phyloP scores from a whole-genome alignment of 805 yeast species.

The Kluyveromyces starmeri region DNA sequence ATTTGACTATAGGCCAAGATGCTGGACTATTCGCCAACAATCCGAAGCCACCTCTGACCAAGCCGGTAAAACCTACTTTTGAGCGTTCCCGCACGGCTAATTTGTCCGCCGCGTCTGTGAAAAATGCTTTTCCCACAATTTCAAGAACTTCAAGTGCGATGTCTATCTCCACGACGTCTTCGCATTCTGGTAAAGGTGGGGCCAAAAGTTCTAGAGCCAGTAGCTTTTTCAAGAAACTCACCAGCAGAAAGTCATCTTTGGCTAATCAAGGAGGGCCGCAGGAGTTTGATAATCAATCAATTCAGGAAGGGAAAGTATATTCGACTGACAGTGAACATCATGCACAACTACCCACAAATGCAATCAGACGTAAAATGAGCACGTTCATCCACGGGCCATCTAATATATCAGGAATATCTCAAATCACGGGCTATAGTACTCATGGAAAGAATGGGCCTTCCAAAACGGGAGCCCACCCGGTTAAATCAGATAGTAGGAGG shows the following conservation, averaged over 20 bases:
- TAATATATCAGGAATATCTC: neutral
- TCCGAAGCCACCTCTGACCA: slow-evolving; percentile 3
- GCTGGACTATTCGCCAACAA: slow-evolving; percentile 1
- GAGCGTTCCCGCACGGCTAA: slow-evolving; percentile 4
- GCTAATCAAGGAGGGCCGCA: neutral
- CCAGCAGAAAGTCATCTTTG: slow-evolving; percentile 4
- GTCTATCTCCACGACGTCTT: neutral
- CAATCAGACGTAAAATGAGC: slow-evolving; percentile 14
- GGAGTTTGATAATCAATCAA: neutral
- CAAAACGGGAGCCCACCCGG: neutral
- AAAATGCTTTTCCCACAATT: neutral
- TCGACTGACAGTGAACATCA: neutral
- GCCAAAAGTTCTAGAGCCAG: neutral
- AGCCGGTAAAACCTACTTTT: slow-evolving; percentile 4
- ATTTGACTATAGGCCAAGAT: slow-evolving; percentile 1
- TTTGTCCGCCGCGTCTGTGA: neutral
- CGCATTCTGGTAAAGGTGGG: neutral
- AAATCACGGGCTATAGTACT: neutral
- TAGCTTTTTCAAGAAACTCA: slow-evolving; percentile 2
- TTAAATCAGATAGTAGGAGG: neutral
- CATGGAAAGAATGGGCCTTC: neutral
- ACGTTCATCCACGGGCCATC: slow-evolving; percentile 16
- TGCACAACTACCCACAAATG: neutral
- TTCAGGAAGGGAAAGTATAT: neutral
- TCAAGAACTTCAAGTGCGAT: slow-evolving; percentile 2